Conservation (phyloP, 768 basidiomycete species). For the Crepidotus variabilis region DNA sequence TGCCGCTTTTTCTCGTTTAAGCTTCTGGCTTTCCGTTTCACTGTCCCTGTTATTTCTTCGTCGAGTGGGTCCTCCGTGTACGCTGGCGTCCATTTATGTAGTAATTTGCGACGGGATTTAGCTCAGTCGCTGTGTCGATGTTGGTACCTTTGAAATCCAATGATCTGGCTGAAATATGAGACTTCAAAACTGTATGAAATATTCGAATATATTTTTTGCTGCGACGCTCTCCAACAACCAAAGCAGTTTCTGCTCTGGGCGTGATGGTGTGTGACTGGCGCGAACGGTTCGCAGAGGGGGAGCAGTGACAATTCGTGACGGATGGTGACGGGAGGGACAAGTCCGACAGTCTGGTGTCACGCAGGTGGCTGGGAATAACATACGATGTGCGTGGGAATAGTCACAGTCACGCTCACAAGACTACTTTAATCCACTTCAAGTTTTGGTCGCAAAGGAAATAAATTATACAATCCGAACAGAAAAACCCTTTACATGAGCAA, state of each 20-base stretch:
- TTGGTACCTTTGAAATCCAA: constrained; percentile 1
- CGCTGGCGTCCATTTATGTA: constrained; percentile 19
- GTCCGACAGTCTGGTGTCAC: constrained; percentile 18
- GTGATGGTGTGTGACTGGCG: constrained; percentile 44
- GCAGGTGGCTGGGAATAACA: constrained; percentile 14
- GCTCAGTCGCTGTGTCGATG: constrained; percentile 1
- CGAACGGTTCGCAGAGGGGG: constrained; percentile 29
- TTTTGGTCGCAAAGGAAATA: too few species aligned
- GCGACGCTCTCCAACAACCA: constrained; percentile 3
- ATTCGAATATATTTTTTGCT: constrained; percentile 7
- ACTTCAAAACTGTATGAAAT: constrained; percentile 5
- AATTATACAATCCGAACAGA: too few species aligned
- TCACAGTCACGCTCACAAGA: neutral
- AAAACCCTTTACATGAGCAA: too few species aligned
- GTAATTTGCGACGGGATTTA: neutral
- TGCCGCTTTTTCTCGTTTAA: constrained; percentile 84
- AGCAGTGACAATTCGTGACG: constrained; percentile 48
- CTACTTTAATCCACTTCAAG: too few species aligned
- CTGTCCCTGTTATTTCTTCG: constrained; percentile 63
- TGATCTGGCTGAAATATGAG: neutral
- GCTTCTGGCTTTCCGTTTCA: constrained; percentile 68
- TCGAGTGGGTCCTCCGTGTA: constrained; percentile 22
- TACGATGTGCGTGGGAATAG: neutral
- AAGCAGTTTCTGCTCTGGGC: constrained; percentile 18
- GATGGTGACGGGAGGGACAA: constrained; percentile 40